Conservation (phyloP, 1,284 basidiomycete species). For the Schizopora paradoxa region DNA sequence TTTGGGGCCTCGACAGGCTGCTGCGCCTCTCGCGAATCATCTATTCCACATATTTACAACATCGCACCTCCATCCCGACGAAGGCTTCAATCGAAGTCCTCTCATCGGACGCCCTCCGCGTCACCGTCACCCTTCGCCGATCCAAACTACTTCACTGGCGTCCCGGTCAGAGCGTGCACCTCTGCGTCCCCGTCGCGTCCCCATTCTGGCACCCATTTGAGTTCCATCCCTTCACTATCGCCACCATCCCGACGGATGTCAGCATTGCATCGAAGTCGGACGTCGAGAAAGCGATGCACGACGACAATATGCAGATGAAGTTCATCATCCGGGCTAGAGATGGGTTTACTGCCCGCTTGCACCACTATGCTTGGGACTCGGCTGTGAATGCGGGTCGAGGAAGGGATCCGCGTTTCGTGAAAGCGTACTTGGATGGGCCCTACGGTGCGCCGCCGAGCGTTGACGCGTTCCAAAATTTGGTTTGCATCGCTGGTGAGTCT, state of each 20-base stretch:
- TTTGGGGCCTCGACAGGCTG: constrained; percentile 43
- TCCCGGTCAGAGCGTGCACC: constrained; percentile 42
- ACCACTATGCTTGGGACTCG: background rate
- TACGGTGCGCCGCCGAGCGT: constrained; percentile 35
- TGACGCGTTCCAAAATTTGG: constrained; percentile 28
- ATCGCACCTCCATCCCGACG: background rate
- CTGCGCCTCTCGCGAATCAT: constrained; percentile 32
- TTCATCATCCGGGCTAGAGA: constrained; percentile 36
- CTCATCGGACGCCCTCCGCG: constrained; percentile 37
- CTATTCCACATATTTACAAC: constrained; percentile 33
- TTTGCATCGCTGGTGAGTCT: constrained; percentile 32
- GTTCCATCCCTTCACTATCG: constrained; percentile 41
- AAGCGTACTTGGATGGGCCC: constrained; percentile 34
- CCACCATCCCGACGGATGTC: constrained; percentile 28
- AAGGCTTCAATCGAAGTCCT: constrained; percentile 34
- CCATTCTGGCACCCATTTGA: constrained; percentile 29
- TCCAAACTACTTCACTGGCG: constrained; percentile 29
- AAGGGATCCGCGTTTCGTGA: constrained; percentile 23
- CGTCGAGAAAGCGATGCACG: constrained; percentile 28
- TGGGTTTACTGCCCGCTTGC: constrained; percentile 34
- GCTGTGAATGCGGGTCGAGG: constrained; percentile 23
- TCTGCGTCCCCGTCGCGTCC: constrained; percentile 36
- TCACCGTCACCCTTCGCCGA: constrained; percentile 31
- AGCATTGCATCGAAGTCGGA: constrained; percentile 15
- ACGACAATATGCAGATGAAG: too few species aligned